Evolutionary conservation across 352 stramenopile species (phyloP), one percentile per base, ranked within the genome.

Genomic region (Phytophthora constricta): DNA sequence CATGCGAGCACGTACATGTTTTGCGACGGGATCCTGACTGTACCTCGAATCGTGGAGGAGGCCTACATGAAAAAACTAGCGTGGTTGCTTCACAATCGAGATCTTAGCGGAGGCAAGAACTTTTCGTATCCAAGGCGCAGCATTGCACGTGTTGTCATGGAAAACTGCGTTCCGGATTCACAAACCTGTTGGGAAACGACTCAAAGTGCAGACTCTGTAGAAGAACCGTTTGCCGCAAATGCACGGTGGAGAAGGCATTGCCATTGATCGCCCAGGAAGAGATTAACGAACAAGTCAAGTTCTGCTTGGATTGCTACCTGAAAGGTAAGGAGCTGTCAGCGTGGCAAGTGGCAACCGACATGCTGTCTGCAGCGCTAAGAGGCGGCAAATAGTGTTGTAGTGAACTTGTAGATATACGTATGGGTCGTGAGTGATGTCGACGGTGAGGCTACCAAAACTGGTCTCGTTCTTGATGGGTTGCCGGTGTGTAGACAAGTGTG

Each of bases 41-140:
- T 64, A 4, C 49, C 77, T 2, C 69, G 75, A 28, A 67, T 80
- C 1, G 72, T 83, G 9, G 77, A 86, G 26, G 82, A 77, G 41
- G 62, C 75, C 1, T 72, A 88, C 50, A 70, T 80, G 26, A 88
- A 85, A 61, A 90, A 90, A 33, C 64, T 90, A 11, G 60, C 61
- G 45, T 87, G 77, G 79, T 27, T 47, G n/a, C n/a, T 22, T 4
- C 20, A 65, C 58, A 47, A 10, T 4, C 34, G 3, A 16, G 10
- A 16, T 4, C 41, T 13, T 7, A 47, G 41, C 41, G 19, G 41
- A 13, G 4, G 9, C 41, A 23, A 47, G 14, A 10, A 23, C 2
- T 47, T 47, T 47, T 47, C 41, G 41, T 47, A 11, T 20, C 13
- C 10, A 17, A 42, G 3, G 9, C 34, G 14, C 2, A 52, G 37